phyloP scores from a whole-genome alignment of 2,329 filamentous ascomycete genomes.

The Chaetomiaceae sp. region DNA sequence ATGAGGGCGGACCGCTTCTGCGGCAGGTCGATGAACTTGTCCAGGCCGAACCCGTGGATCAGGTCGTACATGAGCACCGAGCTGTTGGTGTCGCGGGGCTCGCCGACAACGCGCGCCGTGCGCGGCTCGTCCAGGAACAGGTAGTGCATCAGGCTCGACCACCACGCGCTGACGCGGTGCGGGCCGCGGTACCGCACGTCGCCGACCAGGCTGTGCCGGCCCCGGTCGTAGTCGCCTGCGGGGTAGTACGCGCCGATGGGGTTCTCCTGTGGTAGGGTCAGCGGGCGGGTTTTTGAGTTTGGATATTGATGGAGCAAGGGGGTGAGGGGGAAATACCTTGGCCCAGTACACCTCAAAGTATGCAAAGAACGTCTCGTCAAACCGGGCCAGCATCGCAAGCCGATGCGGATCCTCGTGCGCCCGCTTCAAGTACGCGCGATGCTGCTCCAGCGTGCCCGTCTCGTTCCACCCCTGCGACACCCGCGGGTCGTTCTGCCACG shows the following conservation, averaged over 20 bases:
- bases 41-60: constrained; percentile 65
- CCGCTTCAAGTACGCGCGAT: constrained; percentile 64
- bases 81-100: constrained; percentile 66
- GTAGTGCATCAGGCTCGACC: constrained; percentile 58
- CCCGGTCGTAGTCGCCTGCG: constrained; percentile 52
- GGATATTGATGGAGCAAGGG: no score
- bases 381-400: constrained; percentile 64
- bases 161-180: constrained; percentile 58
- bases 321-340: constrained; percentile 36
- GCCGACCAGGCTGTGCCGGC: constrained; percentile 54
- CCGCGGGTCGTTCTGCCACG: constrained; percentile 79
- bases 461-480: constrained; percentile 78
- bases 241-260: constrained; percentile 52
- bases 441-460: constrained; percentile 69
- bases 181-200: constrained; percentile 56
- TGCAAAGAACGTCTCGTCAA: constrained; percentile 65
- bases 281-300: neutral
- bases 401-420: constrained; percentile 69
- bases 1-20: constrained; percentile 67
- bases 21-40: constrained; percentile 67
- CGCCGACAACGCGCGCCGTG: constrained; percentile 55
- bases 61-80: constrained; percentile 71
- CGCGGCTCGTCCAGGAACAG: constrained; percentile 57
- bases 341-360: constrained; percentile 83
- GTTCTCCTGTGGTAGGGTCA: constrained; percentile 41